Conservation (phyloP, 2,329 filamentous ascomycete genomes). For the Fusarium devonianum region DNA sequence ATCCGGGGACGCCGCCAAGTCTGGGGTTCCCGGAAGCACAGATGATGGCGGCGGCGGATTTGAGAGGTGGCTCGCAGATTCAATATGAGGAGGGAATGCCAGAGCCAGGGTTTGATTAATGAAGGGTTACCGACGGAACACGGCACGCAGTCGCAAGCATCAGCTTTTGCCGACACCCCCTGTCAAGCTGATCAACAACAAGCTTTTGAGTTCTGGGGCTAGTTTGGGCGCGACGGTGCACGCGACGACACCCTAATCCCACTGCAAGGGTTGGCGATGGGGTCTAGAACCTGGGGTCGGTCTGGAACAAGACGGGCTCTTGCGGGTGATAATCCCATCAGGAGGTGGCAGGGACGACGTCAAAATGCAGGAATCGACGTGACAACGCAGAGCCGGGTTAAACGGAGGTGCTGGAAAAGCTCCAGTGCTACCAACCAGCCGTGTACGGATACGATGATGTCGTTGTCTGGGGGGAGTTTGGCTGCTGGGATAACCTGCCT, state of each 20-base stretch:
- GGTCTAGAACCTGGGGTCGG: slow-evolving; percentile 20
- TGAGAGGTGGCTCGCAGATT: slow-evolving; percentile 38
- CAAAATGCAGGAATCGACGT: neutral
- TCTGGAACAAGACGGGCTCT: neutral
- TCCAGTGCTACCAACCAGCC: no score
- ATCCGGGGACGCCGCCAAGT: slow-evolving; percentile 12
- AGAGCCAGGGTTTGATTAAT: slow-evolving; percentile 4
- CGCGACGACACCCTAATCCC: no score
- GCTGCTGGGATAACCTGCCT: neutral
- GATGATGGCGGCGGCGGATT: slow-evolving; percentile 23
- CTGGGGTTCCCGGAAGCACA: slow-evolving; percentile 18
- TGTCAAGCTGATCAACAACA: slow-evolving; percentile 27
- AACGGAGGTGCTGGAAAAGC: no score
- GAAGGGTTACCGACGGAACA: slow-evolving; percentile 25
- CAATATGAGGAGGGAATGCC: slow-evolving; percentile 21
- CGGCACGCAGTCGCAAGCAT: slow-evolving; percentile 21
- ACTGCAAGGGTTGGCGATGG: no score
- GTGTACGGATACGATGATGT: slow-evolving; percentile 11
- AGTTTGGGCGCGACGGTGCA: slow-evolving; percentile 1
- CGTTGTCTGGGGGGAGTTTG: slow-evolving; percentile 1
- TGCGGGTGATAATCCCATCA: neutral
- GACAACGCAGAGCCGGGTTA: neutral
- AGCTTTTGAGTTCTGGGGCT: slow-evolving; percentile 13
- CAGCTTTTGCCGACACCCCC: slow-evolving; percentile 15
- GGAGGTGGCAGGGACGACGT: no score